These are phyloP conservation scores for Mentha longifolia DNA, from an alignment of 257 asterid species.

Conservation along the genomic window DNA sequence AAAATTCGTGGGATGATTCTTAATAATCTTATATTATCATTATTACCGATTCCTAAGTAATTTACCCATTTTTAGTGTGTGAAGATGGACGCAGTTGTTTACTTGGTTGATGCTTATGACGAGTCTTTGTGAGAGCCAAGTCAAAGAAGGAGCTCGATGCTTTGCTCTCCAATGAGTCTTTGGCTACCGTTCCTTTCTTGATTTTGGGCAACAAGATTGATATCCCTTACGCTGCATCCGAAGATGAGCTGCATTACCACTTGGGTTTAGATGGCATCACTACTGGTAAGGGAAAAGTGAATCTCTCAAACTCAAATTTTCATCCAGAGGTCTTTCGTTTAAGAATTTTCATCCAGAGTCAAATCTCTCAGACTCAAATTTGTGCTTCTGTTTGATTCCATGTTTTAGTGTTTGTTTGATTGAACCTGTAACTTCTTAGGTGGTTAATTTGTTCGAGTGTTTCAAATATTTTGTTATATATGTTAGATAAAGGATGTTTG, in stretches of 20 bases:
- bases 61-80: constrained; percentile 14
- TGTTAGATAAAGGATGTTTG: too few relatives aligned
- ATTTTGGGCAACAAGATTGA: constrained; percentile 86
- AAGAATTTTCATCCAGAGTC: too few relatives aligned
- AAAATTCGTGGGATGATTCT: background rate
- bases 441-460: too few relatives aligned
- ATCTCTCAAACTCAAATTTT: constrained; percentile 65
- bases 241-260: constrained; percentile 71
- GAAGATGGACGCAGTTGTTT: constrained; percentile 87
- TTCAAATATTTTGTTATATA: too few relatives aligned
- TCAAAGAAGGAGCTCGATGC: constrained; percentile 86
- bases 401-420: too few relatives aligned
- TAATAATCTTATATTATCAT: background rate
- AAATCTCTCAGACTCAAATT: too few relatives aligned
- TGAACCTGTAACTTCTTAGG: too few relatives aligned
- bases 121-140: constrained; percentile 76
- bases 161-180: constrained; percentile 71
- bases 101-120: constrained; percentile 78
- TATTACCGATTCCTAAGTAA: too few relatives aligned
- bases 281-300: constrained; percentile 83
- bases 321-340: too few relatives aligned
- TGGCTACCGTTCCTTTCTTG: constrained; percentile 78
- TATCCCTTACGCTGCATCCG: constrained; percentile 82
- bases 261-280: constrained; percentile 69
- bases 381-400: too few relatives aligned